Evolutionary conservation across 352 stramenopile genomes (phyloP).

Genomic region (Plasmopara viticola): DNA sequence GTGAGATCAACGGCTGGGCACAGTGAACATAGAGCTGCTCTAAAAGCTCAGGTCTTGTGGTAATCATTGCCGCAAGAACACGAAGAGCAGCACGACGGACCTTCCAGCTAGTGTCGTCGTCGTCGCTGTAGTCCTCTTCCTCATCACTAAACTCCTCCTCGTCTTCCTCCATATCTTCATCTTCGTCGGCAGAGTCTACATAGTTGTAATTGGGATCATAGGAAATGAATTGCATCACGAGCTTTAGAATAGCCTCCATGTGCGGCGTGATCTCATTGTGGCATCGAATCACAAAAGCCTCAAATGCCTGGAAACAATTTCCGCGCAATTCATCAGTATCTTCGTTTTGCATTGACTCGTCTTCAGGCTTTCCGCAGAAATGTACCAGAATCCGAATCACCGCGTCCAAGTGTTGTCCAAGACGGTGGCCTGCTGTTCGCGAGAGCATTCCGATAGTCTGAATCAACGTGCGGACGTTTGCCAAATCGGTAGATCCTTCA

Average conservation of each 20-base stretch:
- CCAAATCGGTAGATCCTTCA: conserved; percentile 52
- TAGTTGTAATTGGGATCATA: conserved; percentile 99
- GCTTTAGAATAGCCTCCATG: conserved; percentile 87
- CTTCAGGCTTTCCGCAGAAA: conserved; percentile 90
- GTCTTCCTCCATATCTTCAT: conserved; percentile 80
- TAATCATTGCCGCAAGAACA: conserved; percentile 91
- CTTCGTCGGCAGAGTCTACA: conserved; percentile 89
- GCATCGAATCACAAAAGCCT: conserved; percentile 95
- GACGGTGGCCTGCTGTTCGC: conserved; percentile 92
- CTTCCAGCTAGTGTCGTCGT: conserved; percentile 97
- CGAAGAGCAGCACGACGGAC: conserved; percentile 89
- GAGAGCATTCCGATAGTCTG: conserved; percentile 97
- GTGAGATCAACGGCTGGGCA: conserved; percentile 72
- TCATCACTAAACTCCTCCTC: conserved; percentile 78
- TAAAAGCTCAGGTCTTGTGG: conserved; percentile 79
- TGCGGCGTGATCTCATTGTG: conserved; percentile 94
- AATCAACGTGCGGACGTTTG: conserved; percentile 90
- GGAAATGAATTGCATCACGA: conserved; percentile 91
- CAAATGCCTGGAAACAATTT: conserved; percentile 97
- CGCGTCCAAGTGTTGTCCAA: conserved; percentile 92
- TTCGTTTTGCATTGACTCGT: conserved; percentile 92
- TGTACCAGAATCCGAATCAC: conserved; percentile 95
- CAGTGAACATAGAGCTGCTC: conserved; percentile 82
- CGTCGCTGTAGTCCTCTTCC: conserved; percentile 88
- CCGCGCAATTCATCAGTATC: conserved; percentile 94